A percentile compares a stretch with the other conserved stretches of the same genome.
phyloP scores from a whole-genome alignment of 495 filamentous ascomycete genomes.

The Aspergillus taichungensis region DNA sequence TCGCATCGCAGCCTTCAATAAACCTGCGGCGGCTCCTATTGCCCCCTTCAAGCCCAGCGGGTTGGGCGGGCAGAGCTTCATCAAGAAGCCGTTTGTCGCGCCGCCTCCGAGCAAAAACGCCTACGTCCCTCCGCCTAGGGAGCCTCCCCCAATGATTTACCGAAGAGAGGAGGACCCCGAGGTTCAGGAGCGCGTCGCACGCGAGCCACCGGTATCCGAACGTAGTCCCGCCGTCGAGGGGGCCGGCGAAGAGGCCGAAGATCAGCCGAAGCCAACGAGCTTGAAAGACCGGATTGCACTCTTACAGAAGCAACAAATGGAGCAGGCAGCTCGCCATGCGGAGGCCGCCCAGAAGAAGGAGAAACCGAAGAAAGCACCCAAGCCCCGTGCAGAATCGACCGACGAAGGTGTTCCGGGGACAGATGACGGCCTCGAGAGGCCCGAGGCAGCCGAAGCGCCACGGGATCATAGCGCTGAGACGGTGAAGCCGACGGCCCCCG shows the following conservation, averaged over 20 bases:
- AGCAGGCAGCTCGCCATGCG: slow-evolving; percentile 72
- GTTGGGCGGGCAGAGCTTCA: slow-evolving; percentile 54
- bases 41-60: slow-evolving; percentile 78
- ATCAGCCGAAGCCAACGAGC: slow-evolving; percentile 80
- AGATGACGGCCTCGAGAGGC: slow-evolving; percentile 33
- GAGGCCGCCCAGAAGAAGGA: slow-evolving; percentile 77
- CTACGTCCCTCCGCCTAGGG: slow-evolving; percentile 67
- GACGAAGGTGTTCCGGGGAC: slow-evolving; percentile 21
- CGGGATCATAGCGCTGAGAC: slow-evolving; percentile 54
- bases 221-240: slow-evolving; percentile 47
- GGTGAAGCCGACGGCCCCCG: slow-evolving; percentile 32
- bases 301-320: slow-evolving; percentile 86
- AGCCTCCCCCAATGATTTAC: slow-evolving; percentile 66
- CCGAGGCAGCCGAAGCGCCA: slow-evolving; percentile 41
- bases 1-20: slow-evolving; percentile 96
- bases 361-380: slow-evolving; percentile 72
- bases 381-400: slow-evolving; percentile 62
- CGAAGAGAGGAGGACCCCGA: slow-evolving; percentile 85
- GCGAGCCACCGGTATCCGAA: slow-evolving; percentile 40
- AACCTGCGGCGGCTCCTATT: slow-evolving; percentile 71
- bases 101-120: slow-evolving; percentile 91
- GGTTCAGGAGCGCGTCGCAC: slow-evolving; percentile 51
- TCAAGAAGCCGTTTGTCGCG: slow-evolving; percentile 98
- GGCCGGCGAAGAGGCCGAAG: slow-evolving; percentile 51
- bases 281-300: slow-evolving; percentile 91